Conservation (phyloP, 2,329 filamentous ascomycete species). For the Aspergillus pseudoglaucus region DNA sequence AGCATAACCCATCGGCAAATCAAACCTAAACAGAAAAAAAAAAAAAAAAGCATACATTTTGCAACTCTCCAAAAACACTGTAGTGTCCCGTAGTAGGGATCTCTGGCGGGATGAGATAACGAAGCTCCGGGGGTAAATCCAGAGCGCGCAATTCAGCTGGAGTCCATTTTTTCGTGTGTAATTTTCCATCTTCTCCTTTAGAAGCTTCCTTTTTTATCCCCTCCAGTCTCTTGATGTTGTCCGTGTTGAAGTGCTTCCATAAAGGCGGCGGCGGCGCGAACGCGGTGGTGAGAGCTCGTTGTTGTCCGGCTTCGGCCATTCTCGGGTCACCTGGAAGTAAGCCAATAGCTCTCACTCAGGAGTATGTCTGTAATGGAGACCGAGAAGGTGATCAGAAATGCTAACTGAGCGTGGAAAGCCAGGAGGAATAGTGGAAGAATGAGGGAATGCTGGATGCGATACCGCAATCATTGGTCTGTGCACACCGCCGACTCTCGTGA, state of each 20-base stretch:
- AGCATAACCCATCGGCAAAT: too few relatives aligned
- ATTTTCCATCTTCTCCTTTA: conserved; percentile 22
- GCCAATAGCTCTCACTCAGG: background rate
- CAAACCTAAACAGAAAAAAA: conserved; percentile 1
- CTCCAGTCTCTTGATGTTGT: conserved; percentile 59
- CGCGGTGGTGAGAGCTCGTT: conserved; percentile 49
- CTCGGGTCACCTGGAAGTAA: background rate
- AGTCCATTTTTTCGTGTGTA: conserved; percentile 26
- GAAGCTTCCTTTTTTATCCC: conserved; percentile 40
- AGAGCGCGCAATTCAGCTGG: conserved; percentile 28
- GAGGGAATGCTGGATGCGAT: conserved; percentile 3
- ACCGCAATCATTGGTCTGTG: conserved; percentile 12
- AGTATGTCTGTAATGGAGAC: background rate
- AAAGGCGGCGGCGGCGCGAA: conserved; percentile 86
- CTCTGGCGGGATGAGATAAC: conserved; percentile 71
- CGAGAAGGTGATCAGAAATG: background rate
- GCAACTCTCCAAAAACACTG: conserved; percentile 64
- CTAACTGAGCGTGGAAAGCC: background rate
- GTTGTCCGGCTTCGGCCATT: conserved; percentile 56
- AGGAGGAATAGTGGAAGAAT: conserved; percentile 11
- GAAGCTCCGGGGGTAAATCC: conserved; percentile 63
- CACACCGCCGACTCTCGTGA: conserved; percentile 1
- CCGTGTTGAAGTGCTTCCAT: conserved; percentile 77
- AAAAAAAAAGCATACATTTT: conserved; percentile 43
- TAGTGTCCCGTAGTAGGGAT: conserved; percentile 64